phyloP scores from a whole-genome alignment of 495 filamentous ascomycete species.

The Aspergillus egyptiacus region DNA sequence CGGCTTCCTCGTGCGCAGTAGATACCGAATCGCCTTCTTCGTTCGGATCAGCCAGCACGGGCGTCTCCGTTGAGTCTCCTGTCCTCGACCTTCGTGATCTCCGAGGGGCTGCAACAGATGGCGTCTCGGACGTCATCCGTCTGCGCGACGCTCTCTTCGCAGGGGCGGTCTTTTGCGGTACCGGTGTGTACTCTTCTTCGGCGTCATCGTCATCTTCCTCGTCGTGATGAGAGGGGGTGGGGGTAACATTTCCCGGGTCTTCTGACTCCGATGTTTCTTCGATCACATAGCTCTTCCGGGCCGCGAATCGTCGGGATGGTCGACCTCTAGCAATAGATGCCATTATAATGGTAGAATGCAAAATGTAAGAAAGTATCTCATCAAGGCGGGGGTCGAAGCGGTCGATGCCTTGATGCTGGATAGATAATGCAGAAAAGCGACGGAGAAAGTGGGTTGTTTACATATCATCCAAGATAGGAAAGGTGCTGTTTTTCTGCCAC shows the following conservation, averaged over 20 bases:
- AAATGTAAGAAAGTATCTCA: constrained; percentile 21
- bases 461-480: constrained; percentile 34
- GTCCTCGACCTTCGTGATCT: constrained; percentile 30
- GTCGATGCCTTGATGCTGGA: constrained; percentile 20
- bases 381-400: constrained; percentile 23
- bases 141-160: constrained; percentile 44
- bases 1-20: constrained; percentile 43
- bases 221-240: constrained; percentile 34
- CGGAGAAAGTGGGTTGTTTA: constrained; percentile 45
- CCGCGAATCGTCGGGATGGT: constrained; percentile 66
- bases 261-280: constrained; percentile 71
- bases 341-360: constrained; percentile 37
- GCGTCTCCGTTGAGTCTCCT: constrained; percentile 28
- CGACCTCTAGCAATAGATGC: constrained; percentile 60
- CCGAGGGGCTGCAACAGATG: constrained; percentile 29
- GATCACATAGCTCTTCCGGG: constrained; percentile 62
- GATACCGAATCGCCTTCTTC: constrained; percentile 46
- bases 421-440: constrained; percentile 21
- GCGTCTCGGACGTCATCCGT: constrained; percentile 52
- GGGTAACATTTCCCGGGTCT: constrained; percentile 49
- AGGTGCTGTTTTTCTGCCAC: constrained; percentile 34
- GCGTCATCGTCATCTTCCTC: constrained; percentile 52
- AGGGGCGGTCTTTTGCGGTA: constrained; percentile 45
- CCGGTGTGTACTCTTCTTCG: constrained; percentile 76
- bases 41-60: constrained; percentile 25